Conservation (phyloP, 495 filamentous ascomycete genomes). For the Xylaria venustula region DNA sequence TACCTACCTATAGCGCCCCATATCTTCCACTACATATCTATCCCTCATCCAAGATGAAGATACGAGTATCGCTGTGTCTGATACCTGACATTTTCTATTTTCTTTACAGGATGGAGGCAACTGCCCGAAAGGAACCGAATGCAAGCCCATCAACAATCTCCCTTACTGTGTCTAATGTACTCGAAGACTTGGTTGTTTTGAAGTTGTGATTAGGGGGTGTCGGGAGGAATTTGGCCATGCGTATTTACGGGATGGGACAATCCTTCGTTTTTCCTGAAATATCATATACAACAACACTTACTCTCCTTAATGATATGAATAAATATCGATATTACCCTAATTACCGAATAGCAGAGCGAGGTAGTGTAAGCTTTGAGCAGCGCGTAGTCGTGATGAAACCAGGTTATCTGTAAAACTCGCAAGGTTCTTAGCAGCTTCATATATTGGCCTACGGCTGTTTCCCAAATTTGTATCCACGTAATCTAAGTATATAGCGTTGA, state of each 20-base stretch:
- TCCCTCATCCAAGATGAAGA: background rate
- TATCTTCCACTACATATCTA: background rate
- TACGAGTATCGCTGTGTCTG: background rate
- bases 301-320: conserved; percentile 2
- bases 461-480: too few relatives aligned
- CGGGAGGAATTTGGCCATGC: background rate
- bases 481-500: too few relatives aligned
- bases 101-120: conserved; percentile 22
- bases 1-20: conserved; percentile 4
- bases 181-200: background rate
- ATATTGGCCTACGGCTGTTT: too few relatives aligned
- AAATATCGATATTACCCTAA: background rate
- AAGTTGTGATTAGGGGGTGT: background rate
- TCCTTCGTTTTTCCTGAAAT: background rate
- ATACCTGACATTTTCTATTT: conserved; percentile 1
- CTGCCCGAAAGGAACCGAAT: conserved; percentile 14
- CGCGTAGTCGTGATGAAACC: too few relatives aligned
- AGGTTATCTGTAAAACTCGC: too few relatives aligned
- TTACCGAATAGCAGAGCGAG: too few relatives aligned
- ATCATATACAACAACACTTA: background rate
- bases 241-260: background rate
- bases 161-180: conserved; percentile 24
- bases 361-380: too few relatives aligned
- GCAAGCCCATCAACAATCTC: conserved; percentile 25
- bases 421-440: too few relatives aligned